These are phyloP conservation scores for Camillea tinctor DNA, from an alignment of 2,329 filamentous ascomycete genomes.

Conservation along the genomic window DNA sequence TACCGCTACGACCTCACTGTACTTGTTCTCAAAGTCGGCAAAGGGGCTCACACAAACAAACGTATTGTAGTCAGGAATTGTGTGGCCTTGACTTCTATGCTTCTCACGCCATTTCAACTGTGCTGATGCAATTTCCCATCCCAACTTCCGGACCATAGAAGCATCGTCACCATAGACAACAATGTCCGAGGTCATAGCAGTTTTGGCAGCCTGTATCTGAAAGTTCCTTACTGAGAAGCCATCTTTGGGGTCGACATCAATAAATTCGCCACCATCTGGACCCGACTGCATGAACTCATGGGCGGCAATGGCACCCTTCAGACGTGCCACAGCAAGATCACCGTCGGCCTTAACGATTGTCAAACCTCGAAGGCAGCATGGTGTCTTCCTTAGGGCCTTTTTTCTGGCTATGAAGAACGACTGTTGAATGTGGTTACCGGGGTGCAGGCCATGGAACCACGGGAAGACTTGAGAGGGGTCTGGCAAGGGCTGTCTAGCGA, in stretches of 20 bases:
- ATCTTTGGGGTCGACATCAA: slow-evolving; percentile 80
- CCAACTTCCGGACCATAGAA: slow-evolving; percentile 60
- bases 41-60: slow-evolving; percentile 71
- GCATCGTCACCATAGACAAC: slow-evolving; percentile 82
- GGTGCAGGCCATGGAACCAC: slow-evolving; percentile 92
- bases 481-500: slow-evolving; percentile 77
- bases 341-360: slow-evolving; percentile 88
- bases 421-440: slow-evolving; percentile 83
- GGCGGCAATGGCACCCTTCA: slow-evolving; percentile 84
- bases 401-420: slow-evolving; percentile 83
- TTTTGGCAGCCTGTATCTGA: slow-evolving; percentile 89
- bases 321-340: slow-evolving; percentile 67
- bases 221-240: slow-evolving; percentile 97
- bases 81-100: slow-evolving; percentile 54
- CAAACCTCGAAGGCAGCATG: slow-evolving; percentile 75
- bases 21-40: slow-evolving; percentile 65
- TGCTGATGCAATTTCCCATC: slow-evolving; percentile 68
- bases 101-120: slow-evolving; percentile 73
- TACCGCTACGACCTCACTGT: slow-evolving; percentile 71
- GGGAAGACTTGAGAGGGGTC: slow-evolving; percentile 87
- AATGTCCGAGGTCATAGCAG: slow-evolving; percentile 85
- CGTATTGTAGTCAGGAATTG: slow-evolving; percentile 73
- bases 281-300: slow-evolving; percentile 69
- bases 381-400: slow-evolving; percentile 66
- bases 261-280: slow-evolving; percentile 56